Evolutionary conservation across 306 rosid species (phyloP), one percentile per base, ranked within the genome.

Genomic region (Prunus kanzakura): DNA sequence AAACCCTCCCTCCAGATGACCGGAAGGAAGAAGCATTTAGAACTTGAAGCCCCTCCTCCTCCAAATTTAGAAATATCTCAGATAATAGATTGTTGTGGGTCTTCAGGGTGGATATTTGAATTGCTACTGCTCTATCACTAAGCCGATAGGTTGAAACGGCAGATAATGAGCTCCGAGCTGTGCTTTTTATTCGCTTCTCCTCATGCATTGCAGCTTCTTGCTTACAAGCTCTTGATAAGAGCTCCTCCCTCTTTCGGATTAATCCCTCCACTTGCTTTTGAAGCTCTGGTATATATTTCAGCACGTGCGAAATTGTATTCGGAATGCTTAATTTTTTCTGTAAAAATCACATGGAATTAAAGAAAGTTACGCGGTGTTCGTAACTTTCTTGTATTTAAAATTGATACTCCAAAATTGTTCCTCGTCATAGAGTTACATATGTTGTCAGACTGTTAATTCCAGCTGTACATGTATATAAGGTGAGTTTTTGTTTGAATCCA

Each of bases 291-390:
- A 93, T 84, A 82, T 88, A 90, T 8, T 82, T 87, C 23, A 90
- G 35, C 4, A 82, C 95, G 8, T 76, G 76, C 0, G 91, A 85
- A 76, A 91, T 80, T 68, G 91, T 89, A 3, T 83, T 73, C 0
- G 95, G 98, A 63, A 84, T 85, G 79, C 95, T 93, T 67, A 91
- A 51, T 27, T 82, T 89, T 79, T 85, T 89, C 98, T 89, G 83
- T 69, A 77, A 51, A 0, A 35, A 61, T 25, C n/a, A 61, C 19
- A 25, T 32, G 1, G 38, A 32, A 32, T 32, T 0, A 30, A 30
- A 30, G 32, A 30, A 30, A 30, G 32, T 30, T 30, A 30, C 5
- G 1, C 32, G 4, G 32, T 30, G 38, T 35, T 35, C 7, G 1
- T 5, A 1, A 35, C 41, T 35, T 35, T 35, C 38, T 35, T 35